These are phyloP conservation scores for Lecanicillium sp. DNA, from an alignment of 2,329 filamentous ascomycete species.

Conservation along the genomic window DNA sequence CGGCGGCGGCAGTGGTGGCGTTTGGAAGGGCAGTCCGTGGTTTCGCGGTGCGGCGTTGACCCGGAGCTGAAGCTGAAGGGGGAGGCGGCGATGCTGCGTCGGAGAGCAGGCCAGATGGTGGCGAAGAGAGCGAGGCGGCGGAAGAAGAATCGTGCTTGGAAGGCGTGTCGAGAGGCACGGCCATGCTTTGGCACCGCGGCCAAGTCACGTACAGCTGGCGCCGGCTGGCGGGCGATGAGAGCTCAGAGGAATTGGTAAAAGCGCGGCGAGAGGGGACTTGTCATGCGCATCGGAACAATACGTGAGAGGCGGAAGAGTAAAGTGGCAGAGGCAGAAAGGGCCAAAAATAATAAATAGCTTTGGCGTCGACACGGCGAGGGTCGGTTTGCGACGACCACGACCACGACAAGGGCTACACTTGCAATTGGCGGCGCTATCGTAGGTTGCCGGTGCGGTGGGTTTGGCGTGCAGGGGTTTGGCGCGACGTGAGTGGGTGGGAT, in stretches of 20 bases:
- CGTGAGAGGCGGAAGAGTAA: no score
- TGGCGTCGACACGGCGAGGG: no score
- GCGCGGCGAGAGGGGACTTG: slow-evolving; percentile 7
- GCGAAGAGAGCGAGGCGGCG: slow-evolving; percentile 41
- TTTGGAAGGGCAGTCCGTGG: not conserved
- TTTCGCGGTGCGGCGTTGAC: no score
- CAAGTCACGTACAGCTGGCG: not conserved
- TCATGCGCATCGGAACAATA: slow-evolving; percentile 8
- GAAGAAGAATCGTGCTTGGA: slow-evolving; percentile 38
- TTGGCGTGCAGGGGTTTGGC: slow-evolving; percentile 7
- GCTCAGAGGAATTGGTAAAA: not conserved
- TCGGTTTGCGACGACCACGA: no score
- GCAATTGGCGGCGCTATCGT: no score
- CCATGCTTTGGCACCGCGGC: slow-evolving; percentile 14
- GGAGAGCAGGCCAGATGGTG: slow-evolving; percentile 41
- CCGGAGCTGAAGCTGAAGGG: no score
- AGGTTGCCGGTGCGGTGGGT: slow-evolving; percentile 5
- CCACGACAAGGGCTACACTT: no score
- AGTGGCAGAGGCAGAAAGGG: no score
- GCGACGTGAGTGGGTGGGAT: slow-evolving; percentile 12
- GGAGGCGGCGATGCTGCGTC: slow-evolving; percentile 35
- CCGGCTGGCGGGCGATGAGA: not conserved
- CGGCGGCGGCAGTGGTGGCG: slow-evolving; percentile 15
- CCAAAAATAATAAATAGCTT: no score
- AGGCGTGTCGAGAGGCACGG: slow-evolving; percentile 22